Evolutionary conservation across 2,329 filamentous ascomycete species (phyloP), one percentile per base, ranked within the genome.

Genomic region (Knufia petricola): DNA sequence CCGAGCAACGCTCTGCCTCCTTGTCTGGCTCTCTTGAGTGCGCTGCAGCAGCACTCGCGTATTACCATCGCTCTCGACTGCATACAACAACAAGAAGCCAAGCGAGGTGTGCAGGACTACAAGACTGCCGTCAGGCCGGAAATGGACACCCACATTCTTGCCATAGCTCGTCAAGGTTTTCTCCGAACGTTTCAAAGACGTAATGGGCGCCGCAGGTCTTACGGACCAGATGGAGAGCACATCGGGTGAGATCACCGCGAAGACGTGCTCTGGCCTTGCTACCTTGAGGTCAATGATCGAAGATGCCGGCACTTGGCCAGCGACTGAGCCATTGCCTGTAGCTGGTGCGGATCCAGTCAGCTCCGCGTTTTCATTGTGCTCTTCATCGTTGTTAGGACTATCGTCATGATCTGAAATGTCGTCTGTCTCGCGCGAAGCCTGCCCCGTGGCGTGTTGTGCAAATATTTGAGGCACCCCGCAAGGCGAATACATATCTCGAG

Each of bases 191-290:
- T 88, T 76, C 41, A 95, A 82, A 21, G 88, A 79, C 51, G 88
- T 88, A 46, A 96, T 77, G 24, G 95, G 80, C 20, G 89, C 88
- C 47, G 87, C 89, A 42, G 92, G 92, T 85, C 90, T 90, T 48
- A 87, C 90, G 69, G 98, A 92, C 92, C 92, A 98, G 57, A 98
- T 76, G n/a, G 85, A 87, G 64, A 98, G 79, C 10, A 85, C 85
- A 1, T 85, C 85, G 3, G 78, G 71, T 1, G 90, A 95, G 61
- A 95, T 87, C 40, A 87, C 87, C 45, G 86, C 86, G 67, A 98
- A 95, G 53, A 85, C 70, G 60, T 89, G 84, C 34, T 89, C 89
- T 49, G 78, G 82, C 38, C 89, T 80, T 1, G 89, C 85, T 34
- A 88, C 78, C 55, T 81, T 80, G 47, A 95, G 71, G 4, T 85